Evolutionary conservation across 208 protist genomes (phyloP), one percentile per base, ranked within the genome.

Genomic region (Wallacemonas collosoma): DNA sequence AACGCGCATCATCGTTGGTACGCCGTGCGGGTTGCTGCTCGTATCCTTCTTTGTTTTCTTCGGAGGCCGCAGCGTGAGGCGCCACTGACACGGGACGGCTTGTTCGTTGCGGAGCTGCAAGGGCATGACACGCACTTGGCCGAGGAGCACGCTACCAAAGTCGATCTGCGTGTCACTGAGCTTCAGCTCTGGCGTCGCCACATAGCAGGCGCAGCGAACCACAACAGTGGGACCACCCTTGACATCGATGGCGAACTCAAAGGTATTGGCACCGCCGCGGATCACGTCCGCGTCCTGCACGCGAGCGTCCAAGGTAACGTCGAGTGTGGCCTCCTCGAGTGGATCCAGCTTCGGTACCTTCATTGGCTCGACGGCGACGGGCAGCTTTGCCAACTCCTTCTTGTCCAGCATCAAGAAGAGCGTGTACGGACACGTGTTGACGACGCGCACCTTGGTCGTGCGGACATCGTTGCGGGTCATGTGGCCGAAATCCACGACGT

Each of bases 401-500:
- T 86, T 90, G 69, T 97, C 89, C 6, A 98, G 41, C 55, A 88
- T 72, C 5, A 98, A 56, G 39, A 82, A 84, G 5, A 98, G 73
- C 39, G 73, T 51, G 67, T 83, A 72, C 7, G 80, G 63, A 40
- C 85, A 93, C 54, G 91, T 92, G 85, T 99, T 99, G 40, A 83
- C 69, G 9, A 98, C n/a, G 7, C 62, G 61, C 56, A 99, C 76
- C 58, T 73, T 86, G 45, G 82, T 80, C 39, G 86, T 96, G 38
- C 89, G 90, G 41, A 83, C 71, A 14, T 96, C 87, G 50, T 89
- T 89, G 36, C 91, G 91, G 5, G 97, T 93, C 66, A 98, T 93
- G 82, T 97, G 80, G 41, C 98, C 98, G 88, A 99, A 98, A 75
- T 99, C 94, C 58, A 98, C 78, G 36, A 94, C 53, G 79, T 98